Base-by-base conservation (phyloP, 805 yeast species). In the Wickerhamomyces canadensis region DNA sequence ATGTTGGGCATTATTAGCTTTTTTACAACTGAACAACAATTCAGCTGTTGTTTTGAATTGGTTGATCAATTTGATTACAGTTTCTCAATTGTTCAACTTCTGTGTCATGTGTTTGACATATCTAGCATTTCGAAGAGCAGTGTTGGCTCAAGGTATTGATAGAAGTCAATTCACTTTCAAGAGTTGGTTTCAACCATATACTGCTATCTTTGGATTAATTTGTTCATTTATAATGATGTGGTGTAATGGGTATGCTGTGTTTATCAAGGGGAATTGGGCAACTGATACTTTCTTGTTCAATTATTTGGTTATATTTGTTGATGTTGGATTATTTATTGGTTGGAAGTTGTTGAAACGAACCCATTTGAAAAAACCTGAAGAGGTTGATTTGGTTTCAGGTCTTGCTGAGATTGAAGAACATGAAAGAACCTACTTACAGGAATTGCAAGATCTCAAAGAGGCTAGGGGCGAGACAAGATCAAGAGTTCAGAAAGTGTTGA, bases 1-100 rank as follows among this genome's bases (percentile, higher is more conserved):
- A 27, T 49, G 62, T n/a, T 81, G 86, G 73, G 78, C 85, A 0
- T 60, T 79, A 31, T 55, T 84, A 15, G 74, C 88, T 15, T 73
- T 84, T 44, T 58, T 84, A 51, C 93, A 82, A 53, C 57, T 80
- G 40, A 69, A 78, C 19, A 65, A 70, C 31, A 64, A 72, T 22
- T 72, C 89, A 19, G 74, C 76, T 13, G 69, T 70, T 3, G 93
- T 84, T 4, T 67, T 84, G 43, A 70, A 68, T 50, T 84, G 91
- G 89, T 65, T 84, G 35, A 74, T 82, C 41, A 80, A 81, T 49
- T 61, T 84, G 40, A 80, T 80, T 35, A 81, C 93, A 4, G 76
- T 78, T 26, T 80, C 83, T 23, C 86, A 80, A 54, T 67, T 79
- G 54, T 71, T 72, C 51, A 80, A 76, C 55, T 81, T 76, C 61